Percentiles rank a stretch among this genome's conserved stretches.
Evolutionary conservation across 306 rosid genomes (phyloP).

Genomic region (Cajanus cajan): DNA sequence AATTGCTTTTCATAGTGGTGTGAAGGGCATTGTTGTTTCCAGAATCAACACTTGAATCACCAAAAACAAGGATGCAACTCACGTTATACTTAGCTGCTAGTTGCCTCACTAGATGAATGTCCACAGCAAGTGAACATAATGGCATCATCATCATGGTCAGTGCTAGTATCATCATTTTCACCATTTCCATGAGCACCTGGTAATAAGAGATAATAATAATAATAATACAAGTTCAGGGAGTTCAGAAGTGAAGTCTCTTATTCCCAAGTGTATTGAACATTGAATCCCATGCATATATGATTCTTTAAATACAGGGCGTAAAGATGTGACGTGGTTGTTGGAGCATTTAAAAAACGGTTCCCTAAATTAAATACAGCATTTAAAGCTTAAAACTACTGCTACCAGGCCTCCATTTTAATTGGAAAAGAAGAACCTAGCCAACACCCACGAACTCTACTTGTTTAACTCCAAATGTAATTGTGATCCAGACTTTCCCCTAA

Average conservation of each 20-base stretch:
- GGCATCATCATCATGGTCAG: slow-evolving; percentile 34
- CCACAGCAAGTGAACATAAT: slow-evolving; percentile 25
- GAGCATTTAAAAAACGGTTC: slow-evolving; percentile 16
- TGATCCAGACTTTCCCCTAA: background rate
- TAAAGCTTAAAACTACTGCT: slow-evolving; percentile 22
- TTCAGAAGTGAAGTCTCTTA: background rate
- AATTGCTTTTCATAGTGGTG: slow-evolving; percentile 61
- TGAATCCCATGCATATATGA: background rate
- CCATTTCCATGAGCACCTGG: background rate
- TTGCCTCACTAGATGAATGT: slow-evolving; percentile 14
- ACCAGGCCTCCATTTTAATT: background rate
- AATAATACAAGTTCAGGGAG: background rate
- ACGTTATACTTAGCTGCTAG: slow-evolving; percentile 40
- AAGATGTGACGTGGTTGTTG: background rate
- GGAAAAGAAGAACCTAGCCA: background rate
- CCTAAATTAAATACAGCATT: slow-evolving; percentile 20
- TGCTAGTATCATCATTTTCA: slow-evolving; percentile 10
- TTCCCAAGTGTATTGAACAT: background rate
- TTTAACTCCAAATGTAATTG: background rate
- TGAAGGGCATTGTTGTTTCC: slow-evolving; percentile 72
- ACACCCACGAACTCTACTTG: background rate
- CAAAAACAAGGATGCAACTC: slow-evolving; percentile 58
- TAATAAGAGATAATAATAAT: background rate
- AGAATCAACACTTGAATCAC: slow-evolving; percentile 84
- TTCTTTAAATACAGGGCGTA: slow-evolving; percentile 21